phyloP scores from a whole-genome alignment of 495 filamentous ascomycete species.

The Penicillium canariense region DNA sequence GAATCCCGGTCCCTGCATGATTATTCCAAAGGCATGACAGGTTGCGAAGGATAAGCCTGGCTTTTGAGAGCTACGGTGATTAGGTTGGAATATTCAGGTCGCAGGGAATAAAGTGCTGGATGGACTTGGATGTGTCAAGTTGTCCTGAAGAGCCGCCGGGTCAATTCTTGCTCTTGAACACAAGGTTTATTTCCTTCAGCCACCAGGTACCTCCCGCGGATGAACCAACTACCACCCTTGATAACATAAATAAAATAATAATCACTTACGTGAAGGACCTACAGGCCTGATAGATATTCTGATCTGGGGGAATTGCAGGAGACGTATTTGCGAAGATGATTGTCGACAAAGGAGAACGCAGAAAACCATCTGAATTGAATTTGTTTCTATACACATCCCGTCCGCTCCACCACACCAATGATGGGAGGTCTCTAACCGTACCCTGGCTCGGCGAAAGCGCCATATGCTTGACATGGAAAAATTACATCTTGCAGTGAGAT shows the following conservation, averaged over 20 bases:
- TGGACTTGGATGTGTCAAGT: no score
- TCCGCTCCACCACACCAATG: slow-evolving; percentile 26
- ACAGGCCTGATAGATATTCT: background rate
- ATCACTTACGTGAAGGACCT: background rate
- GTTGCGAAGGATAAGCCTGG: no score
- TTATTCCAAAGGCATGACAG: no score
- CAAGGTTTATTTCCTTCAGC: background rate
- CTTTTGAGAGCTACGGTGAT: no score
- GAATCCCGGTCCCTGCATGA: no score
- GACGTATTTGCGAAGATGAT: background rate
- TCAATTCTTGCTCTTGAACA: no score
- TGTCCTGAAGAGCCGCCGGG: no score
- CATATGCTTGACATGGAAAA: slow-evolving; percentile 35
- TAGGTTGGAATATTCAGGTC: no score
- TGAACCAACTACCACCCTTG: background rate
- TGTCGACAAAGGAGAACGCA: slow-evolving; percentile 18
- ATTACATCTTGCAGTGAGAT: slow-evolving; percentile 38
- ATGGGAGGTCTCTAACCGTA: slow-evolving; percentile 24
- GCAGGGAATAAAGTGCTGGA: no score
- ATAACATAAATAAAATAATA: background rate
- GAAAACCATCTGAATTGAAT: slow-evolving; percentile 41
- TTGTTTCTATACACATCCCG: slow-evolving; percentile 49
- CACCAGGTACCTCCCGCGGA: background rate
- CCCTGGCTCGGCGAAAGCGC: slow-evolving; percentile 22
- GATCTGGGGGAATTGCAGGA: background rate